Conservation (phyloP, 2,329 filamentous ascomycete genomes). For the Diaporthe sp. region DNA sequence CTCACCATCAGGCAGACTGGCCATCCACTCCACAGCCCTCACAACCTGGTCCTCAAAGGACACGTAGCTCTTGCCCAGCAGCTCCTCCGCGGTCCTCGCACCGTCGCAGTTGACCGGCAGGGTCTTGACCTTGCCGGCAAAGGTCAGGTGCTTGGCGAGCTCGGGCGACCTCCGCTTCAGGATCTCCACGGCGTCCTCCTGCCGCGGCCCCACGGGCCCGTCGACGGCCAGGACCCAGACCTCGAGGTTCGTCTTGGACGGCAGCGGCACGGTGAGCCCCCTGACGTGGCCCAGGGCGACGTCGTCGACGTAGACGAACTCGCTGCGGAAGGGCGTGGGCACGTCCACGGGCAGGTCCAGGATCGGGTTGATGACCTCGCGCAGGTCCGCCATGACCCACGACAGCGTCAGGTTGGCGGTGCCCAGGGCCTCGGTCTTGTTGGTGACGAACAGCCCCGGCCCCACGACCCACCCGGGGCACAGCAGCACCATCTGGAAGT, state of each 20-base stretch:
- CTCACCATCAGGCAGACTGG: constrained; percentile 13
- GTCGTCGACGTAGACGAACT: constrained; percentile 24
- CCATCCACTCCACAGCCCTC: constrained; percentile 21
- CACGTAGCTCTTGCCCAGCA: constrained; percentile 21
- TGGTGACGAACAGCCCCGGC: constrained; percentile 13
- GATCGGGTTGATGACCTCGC: neutral
- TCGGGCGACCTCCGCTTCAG: constrained; percentile 29
- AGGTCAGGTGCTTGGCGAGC: constrained; percentile 20
- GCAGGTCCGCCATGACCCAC: constrained; percentile 21
- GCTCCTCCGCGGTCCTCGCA: constrained; percentile 1
- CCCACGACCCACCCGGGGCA: constrained; percentile 32
- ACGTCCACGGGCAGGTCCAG: neutral
- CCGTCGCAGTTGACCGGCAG: neutral
- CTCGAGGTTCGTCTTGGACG: neutral
- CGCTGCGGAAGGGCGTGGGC: constrained; percentile 9
- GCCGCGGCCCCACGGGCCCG: neutral
- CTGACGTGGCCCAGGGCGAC: constrained; percentile 23
- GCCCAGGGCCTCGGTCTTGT: constrained; percentile 3
- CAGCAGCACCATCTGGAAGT: constrained; percentile 26
- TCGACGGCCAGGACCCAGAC: constrained; percentile 16
- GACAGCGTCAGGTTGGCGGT: constrained; percentile 20
- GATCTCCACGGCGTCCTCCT: constrained; percentile 18
- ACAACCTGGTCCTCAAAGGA: constrained; percentile 28
- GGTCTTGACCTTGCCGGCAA: constrained; percentile 3
- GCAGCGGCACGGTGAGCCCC: constrained; percentile 20